Evolutionary conservation across 2,329 filamentous ascomycete species (phyloP), one percentile per base, ranked within the genome.

Genomic region (Calycina marina): DNA sequence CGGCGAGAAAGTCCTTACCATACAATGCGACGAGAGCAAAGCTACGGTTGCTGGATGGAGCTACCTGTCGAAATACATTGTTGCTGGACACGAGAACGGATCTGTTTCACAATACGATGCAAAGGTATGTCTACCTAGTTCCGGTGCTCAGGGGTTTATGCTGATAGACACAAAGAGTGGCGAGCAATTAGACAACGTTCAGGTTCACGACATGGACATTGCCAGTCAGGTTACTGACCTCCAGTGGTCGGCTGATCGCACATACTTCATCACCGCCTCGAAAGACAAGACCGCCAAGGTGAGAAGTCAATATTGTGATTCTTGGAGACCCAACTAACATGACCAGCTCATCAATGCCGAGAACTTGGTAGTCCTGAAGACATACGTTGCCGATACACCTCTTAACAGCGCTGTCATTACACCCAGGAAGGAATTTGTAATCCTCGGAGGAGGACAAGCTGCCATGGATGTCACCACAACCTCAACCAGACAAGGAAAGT

Each of bases 241-340:
- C 40, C 90, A 98, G 63, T 96, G 90, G 81, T 78, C 84, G 34
- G 59, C 74, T 33, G 90, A 98, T 66, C 75, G 88, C 49, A 93
- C 86, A 51, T 94, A 94, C 65, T 96, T 96, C 66, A 90, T 98
- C 65, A 98, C 90, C 37, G 79, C 90, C 37, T 90, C 80, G 54
- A 96, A 94, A 67, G 90, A 98, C 69, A 98, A 98, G 72, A 79
- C 81, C 28, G 80, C 90, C 45, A 93, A 93, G 71, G 78, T 82
- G 64, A 20, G 57, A 36, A 17, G 11, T 6, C 13, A 22, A 8
- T 24, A 18, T 13, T 13, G 12, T 14, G 14, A 4, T 17, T 8
- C 22, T 14, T 11, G 14, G 9, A 12, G 22, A 24, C 12, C 14
- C 18, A 15, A 28, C 40, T 44, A 36, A 45, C 30, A 31, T 14